These are phyloP conservation scores for Fagus crenata DNA, from an alignment of 306 rosid genomes.

Conservation along the genomic window DNA sequence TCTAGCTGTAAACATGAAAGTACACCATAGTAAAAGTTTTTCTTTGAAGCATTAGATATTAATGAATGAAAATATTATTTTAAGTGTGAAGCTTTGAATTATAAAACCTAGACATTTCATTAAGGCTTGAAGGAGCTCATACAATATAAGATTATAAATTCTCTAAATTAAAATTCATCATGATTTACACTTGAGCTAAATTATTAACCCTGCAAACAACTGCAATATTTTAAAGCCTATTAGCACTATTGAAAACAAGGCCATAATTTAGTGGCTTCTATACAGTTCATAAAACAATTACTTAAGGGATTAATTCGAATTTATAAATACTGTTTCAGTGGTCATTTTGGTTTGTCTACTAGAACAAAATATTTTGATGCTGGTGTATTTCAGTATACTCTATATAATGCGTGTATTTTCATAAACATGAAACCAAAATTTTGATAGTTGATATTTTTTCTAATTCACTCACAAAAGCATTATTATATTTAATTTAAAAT, in stretches of 20 bases:
- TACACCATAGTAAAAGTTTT: background rate
- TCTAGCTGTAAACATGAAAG: conserved; percentile 57
- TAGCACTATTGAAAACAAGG: background rate
- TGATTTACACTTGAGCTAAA: background rate
- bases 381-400: too few species aligned
- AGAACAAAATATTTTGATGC: too few species aligned
- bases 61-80: background rate
- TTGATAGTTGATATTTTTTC: too few species aligned
- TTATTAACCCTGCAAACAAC: background rate
- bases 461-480: too few species aligned
- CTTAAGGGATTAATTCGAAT: background rate
- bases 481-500: too few species aligned
- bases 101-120: background rate
- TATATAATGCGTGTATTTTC: too few species aligned
- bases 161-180: background rate
- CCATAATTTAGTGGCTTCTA: background rate
- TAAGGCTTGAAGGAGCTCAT: background rate
- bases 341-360: too few species aligned
- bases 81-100: background rate
- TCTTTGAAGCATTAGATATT: background rate
- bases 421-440: too few species aligned
- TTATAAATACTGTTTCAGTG: too few species aligned
- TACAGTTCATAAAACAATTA: background rate
- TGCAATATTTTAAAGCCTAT: background rate
- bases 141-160: background rate